These are phyloP conservation scores for Diplocarpon mali DNA, from an alignment of 2,329 filamentous ascomycete species.

Conservation along the genomic window DNA sequence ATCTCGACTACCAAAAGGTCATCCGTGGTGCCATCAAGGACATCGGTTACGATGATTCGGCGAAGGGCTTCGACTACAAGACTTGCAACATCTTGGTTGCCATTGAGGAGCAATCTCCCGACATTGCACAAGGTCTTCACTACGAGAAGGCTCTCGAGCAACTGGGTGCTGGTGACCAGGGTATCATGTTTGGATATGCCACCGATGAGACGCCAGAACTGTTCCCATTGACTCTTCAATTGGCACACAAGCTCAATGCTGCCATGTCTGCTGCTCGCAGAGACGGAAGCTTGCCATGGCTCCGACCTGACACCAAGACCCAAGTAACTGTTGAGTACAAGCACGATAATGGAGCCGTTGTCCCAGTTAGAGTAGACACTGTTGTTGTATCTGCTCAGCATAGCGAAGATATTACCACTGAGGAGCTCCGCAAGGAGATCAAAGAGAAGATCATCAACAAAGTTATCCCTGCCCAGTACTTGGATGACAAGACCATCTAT, in stretches of 20 bases:
- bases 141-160: conserved; percentile 96
- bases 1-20: conserved; percentile 95
- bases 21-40: conserved; percentile 93
- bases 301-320: conserved; percentile 98
- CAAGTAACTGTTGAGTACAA: conserved; percentile 99
- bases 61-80: conserved; percentile 99
- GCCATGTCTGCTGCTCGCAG: conserved; percentile 86
- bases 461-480: conserved; percentile 83
- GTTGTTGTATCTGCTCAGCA: conserved; percentile 96
- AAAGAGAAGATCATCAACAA: conserved; percentile 95
- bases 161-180: conserved; percentile 97
- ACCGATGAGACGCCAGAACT: conserved; percentile 98
- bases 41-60: conserved; percentile 94
- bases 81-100: conserved; percentile 96
- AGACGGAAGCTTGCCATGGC: conserved; percentile 80
- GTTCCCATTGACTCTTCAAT: conserved; percentile 83
- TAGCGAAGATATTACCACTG: conserved; percentile 75
- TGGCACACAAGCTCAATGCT: conserved; percentile 94
- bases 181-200: conserved; percentile 99
- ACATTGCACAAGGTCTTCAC: conserved; percentile 98
- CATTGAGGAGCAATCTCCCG: conserved; percentile 97
- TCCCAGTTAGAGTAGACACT: conserved; percentile 88
- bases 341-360: conserved; percentile 87
- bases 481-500: conserved; percentile 90
- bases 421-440: conserved; percentile 88